Evolutionary conservation across 139 green algal species (phyloP).

Genomic region (Picochlorum sp.): DNA sequence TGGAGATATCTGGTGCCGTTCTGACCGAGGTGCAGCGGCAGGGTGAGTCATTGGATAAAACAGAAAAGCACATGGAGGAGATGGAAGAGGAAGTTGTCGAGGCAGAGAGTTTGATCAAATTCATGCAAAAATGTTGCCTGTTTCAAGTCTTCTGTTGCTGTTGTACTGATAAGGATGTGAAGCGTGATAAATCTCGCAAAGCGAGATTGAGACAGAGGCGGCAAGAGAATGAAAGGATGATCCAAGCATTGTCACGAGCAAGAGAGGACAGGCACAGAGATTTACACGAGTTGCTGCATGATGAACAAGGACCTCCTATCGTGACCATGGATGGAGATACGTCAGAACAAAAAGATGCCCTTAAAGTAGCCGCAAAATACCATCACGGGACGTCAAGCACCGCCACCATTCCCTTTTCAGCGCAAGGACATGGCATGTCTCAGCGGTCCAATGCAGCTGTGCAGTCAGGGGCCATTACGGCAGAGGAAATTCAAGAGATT

Average conservation of each 20-base stretch:
- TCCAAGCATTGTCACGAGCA: neutral
- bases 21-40: constrained; percentile 1
- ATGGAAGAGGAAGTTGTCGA: constrained; percentile 5
- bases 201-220: neutral
- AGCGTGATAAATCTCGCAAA: neutral
- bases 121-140: neutral
- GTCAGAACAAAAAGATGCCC: neutral
- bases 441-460: constrained; percentile 3
- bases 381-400: neutral
- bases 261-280: neutral
- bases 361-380: neutral
- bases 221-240: neutral
- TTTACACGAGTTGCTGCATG: neutral
- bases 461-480: constrained; percentile 3
- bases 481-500: constrained; percentile 10
- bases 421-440: neutral
- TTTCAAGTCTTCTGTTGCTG: constrained; percentile 1
- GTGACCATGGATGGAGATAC: neutral
- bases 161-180: neutral
- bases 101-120: neutral
- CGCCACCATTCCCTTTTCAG: neutral
- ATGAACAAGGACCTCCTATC: neutral
- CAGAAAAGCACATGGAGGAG: neutral
- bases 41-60: neutral
- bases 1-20: neutral